Conservation (phyloP, 2,329 filamentous ascomycete species). For the Hypoxylon sp. region DNA sequence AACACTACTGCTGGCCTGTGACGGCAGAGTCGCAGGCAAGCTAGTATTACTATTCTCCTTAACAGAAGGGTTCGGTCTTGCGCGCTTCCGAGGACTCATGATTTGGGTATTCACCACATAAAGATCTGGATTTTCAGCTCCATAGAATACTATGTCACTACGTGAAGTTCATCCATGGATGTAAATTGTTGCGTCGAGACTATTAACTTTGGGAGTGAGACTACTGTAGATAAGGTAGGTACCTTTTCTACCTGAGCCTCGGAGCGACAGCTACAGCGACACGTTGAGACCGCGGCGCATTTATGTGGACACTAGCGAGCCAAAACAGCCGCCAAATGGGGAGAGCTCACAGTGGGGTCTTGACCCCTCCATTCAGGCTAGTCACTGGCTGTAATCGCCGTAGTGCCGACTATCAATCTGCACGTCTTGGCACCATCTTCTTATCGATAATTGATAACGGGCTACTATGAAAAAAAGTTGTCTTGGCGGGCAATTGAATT, state of each 20-base stretch:
- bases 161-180: conserved; percentile 4
- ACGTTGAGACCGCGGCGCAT: conserved; percentile 21
- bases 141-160: conserved; percentile 23
- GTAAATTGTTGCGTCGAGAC: conserved; percentile 22
- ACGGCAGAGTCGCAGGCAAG: conserved; percentile 39
- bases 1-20: conserved; percentile 41
- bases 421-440: background rate
- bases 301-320: conserved; percentile 15
- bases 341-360: background rate
- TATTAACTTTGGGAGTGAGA: conserved; percentile 9
- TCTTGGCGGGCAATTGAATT: conserved; percentile 18
- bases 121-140: conserved; percentile 15
- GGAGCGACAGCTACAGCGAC: conserved; percentile 15
- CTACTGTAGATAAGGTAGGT: conserved; percentile 5
- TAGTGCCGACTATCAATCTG: background rate
- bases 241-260: conserved; percentile 21
- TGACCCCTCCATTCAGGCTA: conserved; percentile 16
- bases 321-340: conserved; percentile 18
- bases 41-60: conserved; percentile 44
- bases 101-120: conserved; percentile 26
- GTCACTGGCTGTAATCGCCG: background rate
- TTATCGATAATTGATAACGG: conserved; percentile 41
- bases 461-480: conserved; percentile 35
- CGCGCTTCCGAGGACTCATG: conserved; percentile 61
- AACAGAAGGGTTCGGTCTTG: conserved; percentile 54